These are phyloP conservation scores for Spathaspora boniae DNA, from an alignment of 805 yeast species.

Conservation along the genomic window DNA sequence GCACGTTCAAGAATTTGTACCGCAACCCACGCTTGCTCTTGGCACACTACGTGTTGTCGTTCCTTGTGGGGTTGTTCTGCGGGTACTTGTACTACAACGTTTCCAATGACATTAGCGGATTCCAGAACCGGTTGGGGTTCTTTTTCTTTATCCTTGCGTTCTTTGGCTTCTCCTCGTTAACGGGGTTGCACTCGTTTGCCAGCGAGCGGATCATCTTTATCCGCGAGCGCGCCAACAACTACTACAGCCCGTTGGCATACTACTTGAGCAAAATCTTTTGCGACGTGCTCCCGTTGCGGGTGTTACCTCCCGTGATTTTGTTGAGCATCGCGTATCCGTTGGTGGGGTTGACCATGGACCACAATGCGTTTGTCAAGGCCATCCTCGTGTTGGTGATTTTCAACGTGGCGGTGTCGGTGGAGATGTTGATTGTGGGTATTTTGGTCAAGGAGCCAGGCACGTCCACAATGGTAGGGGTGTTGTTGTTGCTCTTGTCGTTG, in stretches of 20 bases:
- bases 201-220: constrained; percentile 85
- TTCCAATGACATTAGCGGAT: constrained; percentile 87
- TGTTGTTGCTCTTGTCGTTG: constrained; percentile 78
- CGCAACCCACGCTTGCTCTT: constrained; percentile 87
- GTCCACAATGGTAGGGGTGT: constrained; percentile 83
- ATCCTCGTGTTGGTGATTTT: constrained; percentile 70
- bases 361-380: constrained; percentile 69
- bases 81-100: constrained; percentile 83
- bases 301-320: constrained; percentile 86
- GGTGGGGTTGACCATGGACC: constrained; percentile 80
- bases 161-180: constrained; percentile 91
- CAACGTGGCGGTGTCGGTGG: constrained; percentile 82
- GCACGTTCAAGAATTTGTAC: constrained; percentile 90
- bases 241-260: constrained; percentile 84
- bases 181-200: constrained; percentile 87
- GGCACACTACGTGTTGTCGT: constrained; percentile 77
- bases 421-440: constrained; percentile 84
- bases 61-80: constrained; percentile 76
- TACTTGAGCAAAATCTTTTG: constrained; percentile 81
- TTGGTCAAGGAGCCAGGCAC: constrained; percentile 85
- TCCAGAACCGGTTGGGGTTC: constrained; percentile 91
- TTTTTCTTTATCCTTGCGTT: constrained; percentile 88
- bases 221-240: constrained; percentile 91
- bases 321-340: constrained; percentile 82
- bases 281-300: constrained; percentile 88